Base-by-base conservation (phyloP, 768 basidiomycete species). In the Tylopilus intermedius region DNA sequence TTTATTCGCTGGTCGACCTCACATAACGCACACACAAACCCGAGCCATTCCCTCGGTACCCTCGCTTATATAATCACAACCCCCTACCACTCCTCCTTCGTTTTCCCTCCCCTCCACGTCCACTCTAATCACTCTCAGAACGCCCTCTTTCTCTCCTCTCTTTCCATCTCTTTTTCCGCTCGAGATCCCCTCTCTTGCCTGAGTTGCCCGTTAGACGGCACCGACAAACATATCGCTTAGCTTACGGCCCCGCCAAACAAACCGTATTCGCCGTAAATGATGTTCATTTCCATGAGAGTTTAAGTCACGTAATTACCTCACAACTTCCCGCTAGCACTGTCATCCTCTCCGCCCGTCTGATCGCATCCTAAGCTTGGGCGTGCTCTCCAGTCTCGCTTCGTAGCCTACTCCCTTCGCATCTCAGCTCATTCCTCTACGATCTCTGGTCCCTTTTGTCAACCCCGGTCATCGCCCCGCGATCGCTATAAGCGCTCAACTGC, bases 1-100 rank as follows among this genome's bases (percentile, higher is more conserved):
- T 64, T 64, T 64, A 67, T 67, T 48, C 27, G 9, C 15, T 26
- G 50, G 24, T 8, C 30, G 30, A 6, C 30, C 30, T 30, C 30
- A 5, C 32, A 18, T 4, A 27, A 11, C 40, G 22, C 37, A 40
- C 47, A 48, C 41, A 53, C 57, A 60, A 35, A 54, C 4, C 33
- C 59, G 59, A 60, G 55, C 59, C 59, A 22, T 3, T 13, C 29
- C 22, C 24, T 53, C 55, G 59, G 59, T 24, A 2, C 30, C 50
- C 52, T 39, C 0, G 45, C 46, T 65, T 51, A 51, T 8, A 2
- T 51, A 39, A 51, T 32, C 18, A 29, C 10, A 4, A 33, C 33
- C 33, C 33, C 13, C 33, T 5, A 13, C 32, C 13, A 1, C 38
- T 13, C 5, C 6, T 3, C 21, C 33, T 55, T 47, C 45, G 27